These are phyloP conservation scores for Hordeum pubiflorum DNA, from an alignment of 202 grass and related monocot genomes.

Conservation along the genomic window DNA sequence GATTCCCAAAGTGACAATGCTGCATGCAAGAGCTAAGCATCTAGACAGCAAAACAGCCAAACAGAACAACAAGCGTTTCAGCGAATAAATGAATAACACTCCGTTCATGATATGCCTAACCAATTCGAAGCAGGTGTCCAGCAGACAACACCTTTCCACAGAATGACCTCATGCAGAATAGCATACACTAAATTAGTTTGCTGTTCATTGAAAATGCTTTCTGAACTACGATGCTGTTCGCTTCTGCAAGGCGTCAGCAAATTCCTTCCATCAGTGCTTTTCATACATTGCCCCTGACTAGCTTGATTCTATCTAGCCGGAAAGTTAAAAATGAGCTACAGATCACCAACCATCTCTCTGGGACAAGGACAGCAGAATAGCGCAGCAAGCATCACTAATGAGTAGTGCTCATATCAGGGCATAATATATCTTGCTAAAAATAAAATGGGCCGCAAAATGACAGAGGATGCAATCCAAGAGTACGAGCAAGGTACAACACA, in stretches of 20 bases:
- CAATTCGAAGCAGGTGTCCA: not conserved
- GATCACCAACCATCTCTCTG: not conserved
- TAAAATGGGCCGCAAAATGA: not conserved
- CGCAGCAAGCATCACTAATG: not conserved
- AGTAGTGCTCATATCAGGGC: not conserved
- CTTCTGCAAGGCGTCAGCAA: not conserved
- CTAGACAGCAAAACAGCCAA: not conserved
- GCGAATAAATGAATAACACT: not conserved
- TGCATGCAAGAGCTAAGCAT: not conserved
- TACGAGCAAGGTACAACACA: not conserved
- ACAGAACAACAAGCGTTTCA: not conserved
- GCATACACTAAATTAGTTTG: not conserved
- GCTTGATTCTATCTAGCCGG: not conserved
- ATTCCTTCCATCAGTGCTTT: not conserved
- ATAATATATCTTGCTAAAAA: not conserved
- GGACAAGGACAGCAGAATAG: not conserved
- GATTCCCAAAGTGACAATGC: not conserved
- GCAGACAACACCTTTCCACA: not conserved
- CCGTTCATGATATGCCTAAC: not conserved
- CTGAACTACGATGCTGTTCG: not conserved
- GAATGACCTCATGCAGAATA: not conserved
- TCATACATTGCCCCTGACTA: not conserved
- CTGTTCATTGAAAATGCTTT: not conserved
- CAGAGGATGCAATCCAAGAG: not conserved
- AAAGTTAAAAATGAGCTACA: not conserved